A percentile compares a stretch with the other conserved stretches of the same genome.
Evolutionary conservation across 495 filamentous ascomycete genomes (phyloP).

Genomic region (Xylaria nigripes): DNA sequence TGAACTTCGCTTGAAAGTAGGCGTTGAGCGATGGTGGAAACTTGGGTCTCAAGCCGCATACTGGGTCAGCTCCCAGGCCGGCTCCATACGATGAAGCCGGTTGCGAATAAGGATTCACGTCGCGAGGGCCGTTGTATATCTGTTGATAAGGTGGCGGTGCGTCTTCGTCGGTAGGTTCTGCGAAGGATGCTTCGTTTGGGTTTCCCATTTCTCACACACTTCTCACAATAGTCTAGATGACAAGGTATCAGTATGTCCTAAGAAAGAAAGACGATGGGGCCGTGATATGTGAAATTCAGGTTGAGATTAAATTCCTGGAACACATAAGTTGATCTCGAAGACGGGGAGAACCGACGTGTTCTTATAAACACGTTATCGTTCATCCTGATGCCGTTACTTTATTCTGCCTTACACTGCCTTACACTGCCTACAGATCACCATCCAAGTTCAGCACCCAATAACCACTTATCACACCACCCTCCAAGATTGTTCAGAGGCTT

Average conservation of each 20-base stretch:
- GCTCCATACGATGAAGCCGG: slow-evolving; percentile 7
- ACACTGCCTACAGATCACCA: no score
- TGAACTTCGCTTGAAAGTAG: slow-evolving; percentile 12
- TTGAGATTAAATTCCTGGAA: neutral
- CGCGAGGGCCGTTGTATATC: neutral
- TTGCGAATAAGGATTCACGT: neutral
- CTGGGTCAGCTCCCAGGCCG: neutral
- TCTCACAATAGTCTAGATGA: neutral
- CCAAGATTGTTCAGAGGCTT: neutral
- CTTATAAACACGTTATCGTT: neutral
- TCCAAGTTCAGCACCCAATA: no score
- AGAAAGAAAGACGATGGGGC: neutral
- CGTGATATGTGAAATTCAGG: neutral
- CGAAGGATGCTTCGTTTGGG: neutral
- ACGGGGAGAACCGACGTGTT: neutral
- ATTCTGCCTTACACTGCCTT: no score
- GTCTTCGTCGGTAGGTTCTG: neutral
- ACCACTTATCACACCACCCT: neutral
- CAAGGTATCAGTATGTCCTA: neutral
- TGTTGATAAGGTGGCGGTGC: slow-evolving; percentile 5
- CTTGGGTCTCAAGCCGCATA: slow-evolving; percentile 7
- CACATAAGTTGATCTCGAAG: neutral
- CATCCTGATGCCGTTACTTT: no score
- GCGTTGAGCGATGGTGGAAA: slow-evolving; percentile 21
- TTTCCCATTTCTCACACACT: neutral